A percentile compares a stretch with the other conserved stretches of the same genome.
Evolutionary conservation across 805 yeast genomes (phyloP).

Genomic region (Saccharomycopsis fermentans): DNA sequence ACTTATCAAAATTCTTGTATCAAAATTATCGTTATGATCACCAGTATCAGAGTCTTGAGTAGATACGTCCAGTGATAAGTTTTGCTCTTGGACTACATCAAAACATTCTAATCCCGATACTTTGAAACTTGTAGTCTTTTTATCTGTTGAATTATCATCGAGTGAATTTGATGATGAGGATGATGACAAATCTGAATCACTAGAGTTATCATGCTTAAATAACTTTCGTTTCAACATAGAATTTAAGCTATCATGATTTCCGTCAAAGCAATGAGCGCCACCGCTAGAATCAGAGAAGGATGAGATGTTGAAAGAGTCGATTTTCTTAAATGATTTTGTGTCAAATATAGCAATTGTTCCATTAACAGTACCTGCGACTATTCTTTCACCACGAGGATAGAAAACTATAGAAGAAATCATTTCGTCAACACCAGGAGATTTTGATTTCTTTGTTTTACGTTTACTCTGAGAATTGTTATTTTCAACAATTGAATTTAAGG

Average conservation of each 20-base stretch:
- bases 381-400: constrained; percentile 50
- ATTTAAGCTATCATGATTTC: neutral
- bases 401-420: constrained; percentile 67
- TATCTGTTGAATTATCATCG: neutral
- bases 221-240: constrained; percentile 19
- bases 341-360: constrained; percentile 56
- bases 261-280: neutral
- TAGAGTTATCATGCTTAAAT: constrained; percentile 29
- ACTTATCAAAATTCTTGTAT: constrained; percentile 45
- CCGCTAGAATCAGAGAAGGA: neutral
- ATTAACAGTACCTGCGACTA: constrained; percentile 67
- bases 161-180: neutral
- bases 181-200: constrained; percentile 28
- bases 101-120: constrained; percentile 67
- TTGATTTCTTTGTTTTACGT: neutral
- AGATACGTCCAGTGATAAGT: neutral
- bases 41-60: neutral
- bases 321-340: constrained; percentile 49
- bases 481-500: neutral
- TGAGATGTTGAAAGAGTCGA: constrained; percentile 30
- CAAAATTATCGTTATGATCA: constrained; percentile 22
- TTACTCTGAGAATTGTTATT: neutral
- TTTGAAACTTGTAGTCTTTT: constrained; percentile 25
- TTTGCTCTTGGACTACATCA: constrained; percentile 9
- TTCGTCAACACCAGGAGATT: constrained; percentile 46